phyloP scores from a whole-genome alignment of 2,329 filamentous ascomycete species.

The Fusarium tupiense region DNA sequence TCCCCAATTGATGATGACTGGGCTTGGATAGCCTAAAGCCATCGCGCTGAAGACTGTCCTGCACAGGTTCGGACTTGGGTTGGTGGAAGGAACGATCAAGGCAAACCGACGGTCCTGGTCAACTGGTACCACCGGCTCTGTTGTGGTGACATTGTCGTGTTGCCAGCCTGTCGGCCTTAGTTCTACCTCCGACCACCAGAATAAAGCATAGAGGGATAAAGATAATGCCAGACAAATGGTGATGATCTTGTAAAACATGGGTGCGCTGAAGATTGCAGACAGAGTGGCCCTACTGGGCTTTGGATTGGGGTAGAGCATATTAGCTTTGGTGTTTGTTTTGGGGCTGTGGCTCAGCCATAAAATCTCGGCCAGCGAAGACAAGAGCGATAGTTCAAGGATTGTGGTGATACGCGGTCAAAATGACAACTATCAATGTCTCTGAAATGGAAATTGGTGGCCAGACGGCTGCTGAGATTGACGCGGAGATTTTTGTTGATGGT shows the following conservation, averaged over 20 bases:
- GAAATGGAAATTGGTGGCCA: not conserved
- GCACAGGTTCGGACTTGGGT: not conserved
- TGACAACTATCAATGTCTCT: not conserved
- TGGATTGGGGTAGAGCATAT: not conserved
- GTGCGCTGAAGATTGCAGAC: not conserved
- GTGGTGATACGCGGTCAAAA: not conserved
- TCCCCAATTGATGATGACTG: conserved; percentile 1
- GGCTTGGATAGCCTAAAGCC: not conserved
- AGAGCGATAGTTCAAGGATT: not conserved
- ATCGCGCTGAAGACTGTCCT: not conserved
- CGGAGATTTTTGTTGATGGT: not conserved
- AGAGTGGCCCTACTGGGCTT: not conserved
- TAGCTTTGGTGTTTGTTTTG: not conserved
- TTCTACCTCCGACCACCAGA: not conserved
- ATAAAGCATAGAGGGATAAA: not conserved
- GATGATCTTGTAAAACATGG: not conserved
- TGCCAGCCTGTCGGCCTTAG: not conserved
- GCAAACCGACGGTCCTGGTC: not conserved
- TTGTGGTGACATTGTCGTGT: not conserved
- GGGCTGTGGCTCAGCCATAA: not conserved
- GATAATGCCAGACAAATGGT: not conserved
- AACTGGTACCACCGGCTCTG: not conserved
- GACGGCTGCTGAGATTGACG: not conserved
- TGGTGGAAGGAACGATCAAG: not conserved
- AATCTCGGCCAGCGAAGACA: no score